These are phyloP conservation scores for Aspergillus incahuasiensis DNA, from an alignment of 495 filamentous ascomycete genomes.

Conservation along the genomic window DNA sequence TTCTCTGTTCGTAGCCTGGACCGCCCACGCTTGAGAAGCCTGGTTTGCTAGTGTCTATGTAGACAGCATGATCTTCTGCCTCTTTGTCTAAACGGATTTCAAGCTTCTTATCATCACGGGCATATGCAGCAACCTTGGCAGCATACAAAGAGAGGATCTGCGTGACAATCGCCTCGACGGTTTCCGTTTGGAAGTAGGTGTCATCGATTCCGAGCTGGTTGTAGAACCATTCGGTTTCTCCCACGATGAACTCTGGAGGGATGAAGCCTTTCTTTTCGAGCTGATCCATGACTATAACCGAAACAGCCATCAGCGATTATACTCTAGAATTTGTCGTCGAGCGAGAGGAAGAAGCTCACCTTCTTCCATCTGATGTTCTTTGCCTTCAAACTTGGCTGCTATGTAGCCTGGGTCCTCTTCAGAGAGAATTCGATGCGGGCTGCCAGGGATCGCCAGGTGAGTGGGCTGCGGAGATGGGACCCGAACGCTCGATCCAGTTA, in stretches of 20 bases:
- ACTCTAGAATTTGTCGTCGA: neutral
- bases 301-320: neutral
- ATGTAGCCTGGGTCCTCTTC: constrained; percentile 94
- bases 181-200: constrained; percentile 96
- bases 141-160: constrained; percentile 95
- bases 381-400: constrained; percentile 91
- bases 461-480: constrained; percentile 88
- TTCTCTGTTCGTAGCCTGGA: constrained; percentile 85
- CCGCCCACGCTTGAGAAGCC: constrained; percentile 70
- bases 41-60: constrained; percentile 94
- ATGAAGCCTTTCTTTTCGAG: constrained; percentile 81
- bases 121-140: constrained; percentile 92
- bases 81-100: constrained; percentile 97
- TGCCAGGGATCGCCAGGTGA: constrained; percentile 72
- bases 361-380: constrained; percentile 85
- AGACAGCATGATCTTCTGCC: constrained; percentile 89
- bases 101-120: constrained; percentile 86
- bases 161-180: constrained; percentile 79
- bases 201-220: constrained; percentile 96
- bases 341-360: constrained; percentile 47
- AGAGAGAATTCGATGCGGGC: constrained; percentile 62
- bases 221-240: constrained; percentile 94
- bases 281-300: constrained; percentile 59
- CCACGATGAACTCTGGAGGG: constrained; percentile 72
- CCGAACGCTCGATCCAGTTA: constrained; percentile 53